phyloP scores from a whole-genome alignment of 345 rosid species.

The Eucalyptus victrix region DNA sequence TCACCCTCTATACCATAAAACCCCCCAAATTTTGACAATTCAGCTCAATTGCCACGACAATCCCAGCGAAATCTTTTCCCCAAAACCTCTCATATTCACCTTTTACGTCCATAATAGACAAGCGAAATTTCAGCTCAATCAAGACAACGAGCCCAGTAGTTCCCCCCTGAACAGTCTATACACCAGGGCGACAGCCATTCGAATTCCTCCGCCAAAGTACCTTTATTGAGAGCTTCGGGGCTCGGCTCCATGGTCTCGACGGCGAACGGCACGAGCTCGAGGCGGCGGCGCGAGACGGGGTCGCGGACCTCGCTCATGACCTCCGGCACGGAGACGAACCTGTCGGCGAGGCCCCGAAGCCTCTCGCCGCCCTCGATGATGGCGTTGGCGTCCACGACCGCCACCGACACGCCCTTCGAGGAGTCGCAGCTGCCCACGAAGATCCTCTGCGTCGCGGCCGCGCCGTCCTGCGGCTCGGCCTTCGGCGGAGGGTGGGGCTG shows the following conservation, averaged over 20 bases:
- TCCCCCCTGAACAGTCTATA: background rate
- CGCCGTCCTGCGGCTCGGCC: background rate
- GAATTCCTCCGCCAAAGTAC: slow-evolving; percentile 5
- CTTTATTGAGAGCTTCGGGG: slow-evolving; percentile 70
- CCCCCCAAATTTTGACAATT: background rate
- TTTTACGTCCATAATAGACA: background rate
- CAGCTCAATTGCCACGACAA: background rate
- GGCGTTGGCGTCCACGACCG: slow-evolving; percentile 90
- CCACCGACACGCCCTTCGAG: slow-evolving; percentile 55
- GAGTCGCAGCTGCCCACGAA: slow-evolving; percentile 65
- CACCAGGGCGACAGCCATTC: background rate
- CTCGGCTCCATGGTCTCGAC: slow-evolving; percentile 82
- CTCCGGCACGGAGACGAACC: slow-evolving; percentile 76
- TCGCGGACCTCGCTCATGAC: slow-evolving; percentile 83
- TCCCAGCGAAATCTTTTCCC: background rate
- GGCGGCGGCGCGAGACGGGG: slow-evolving; percentile 79
- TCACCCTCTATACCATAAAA: background rate
- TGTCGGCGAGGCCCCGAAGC: slow-evolving; percentile 50
- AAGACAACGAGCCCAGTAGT: background rate
- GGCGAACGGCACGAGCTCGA: slow-evolving; percentile 54
- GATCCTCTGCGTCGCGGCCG: slow-evolving; percentile 8
- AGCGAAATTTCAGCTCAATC: background rate
- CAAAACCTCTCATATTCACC: background rate
- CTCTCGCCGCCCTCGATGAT: slow-evolving; percentile 55
- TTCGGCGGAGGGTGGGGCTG: slow-evolving; percentile 15